Evolutionary conservation across 345 rosid genomes (phyloP), one percentile per base, ranked within the genome.

Genomic region (Garcia nutans): DNA sequence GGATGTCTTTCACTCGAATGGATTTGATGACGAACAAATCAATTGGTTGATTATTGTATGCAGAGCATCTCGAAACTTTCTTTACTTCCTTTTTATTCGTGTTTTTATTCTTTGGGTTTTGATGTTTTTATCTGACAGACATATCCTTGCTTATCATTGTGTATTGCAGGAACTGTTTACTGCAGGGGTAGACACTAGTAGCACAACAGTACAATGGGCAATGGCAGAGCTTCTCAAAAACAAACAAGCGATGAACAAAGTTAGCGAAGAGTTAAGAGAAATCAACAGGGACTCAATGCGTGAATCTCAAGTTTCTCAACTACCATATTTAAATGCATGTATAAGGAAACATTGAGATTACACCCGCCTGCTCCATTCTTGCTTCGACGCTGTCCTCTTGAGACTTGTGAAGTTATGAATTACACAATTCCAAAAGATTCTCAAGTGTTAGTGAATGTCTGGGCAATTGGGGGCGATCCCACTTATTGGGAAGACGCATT

Each of bases 381-480:
- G 5, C 2, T 78, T 33, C 80, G 76, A 16, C 73, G 17, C 15
- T 33, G 72, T 2, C 76, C 76, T 33, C 2, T 33, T 6, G 76
- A 78, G 52, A 16, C 55, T 37, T 72, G 80, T 55, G 57, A 78
- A 56, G 65, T 78, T 56, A 78, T 78, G 76, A 66, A 66, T 20
- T 72, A 57, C 72, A 65, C 54, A 3, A 28, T 72, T 44, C 80
- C 68, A 28, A 72, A 78, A 55, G 64, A 65, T 59, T 22, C 80
- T 26, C 76, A 47, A 47, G 57, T 78, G 19, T 19, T 78, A 1
- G 76, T 78, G 17, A 72, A 78, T 45, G 73, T 65, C 6, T 72
- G 76, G 76, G 80, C 76, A 44, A 78, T 78, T 10, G 66, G 76
- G 6, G 64, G 80, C 8, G 76, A 72, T 68, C 72, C 76, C 0